phyloP scores from a whole-genome alignment of 2,329 filamentous ascomycete species.

The Huntiella decipiens region DNA sequence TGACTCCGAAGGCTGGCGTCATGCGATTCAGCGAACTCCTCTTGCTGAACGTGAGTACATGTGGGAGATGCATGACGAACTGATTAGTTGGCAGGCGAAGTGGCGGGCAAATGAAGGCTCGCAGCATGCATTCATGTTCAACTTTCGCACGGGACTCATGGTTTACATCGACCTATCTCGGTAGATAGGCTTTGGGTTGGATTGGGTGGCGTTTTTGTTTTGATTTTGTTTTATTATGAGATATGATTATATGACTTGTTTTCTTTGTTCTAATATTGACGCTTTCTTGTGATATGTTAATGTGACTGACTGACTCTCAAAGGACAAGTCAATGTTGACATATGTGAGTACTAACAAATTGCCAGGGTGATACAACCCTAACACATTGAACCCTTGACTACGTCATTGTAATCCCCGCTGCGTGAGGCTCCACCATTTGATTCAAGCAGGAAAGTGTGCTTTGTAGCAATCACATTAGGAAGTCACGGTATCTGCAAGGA shows the following conservation, averaged over 20 bases:
- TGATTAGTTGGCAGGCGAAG: conserved; percentile 42
- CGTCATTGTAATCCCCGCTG: too few species aligned
- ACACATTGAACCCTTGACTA: too few species aligned
- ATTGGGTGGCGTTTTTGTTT: neutral
- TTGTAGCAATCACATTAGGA: too few species aligned
- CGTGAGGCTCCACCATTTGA: too few species aligned
- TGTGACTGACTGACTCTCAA: too few species aligned
- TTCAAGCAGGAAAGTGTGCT: too few species aligned
- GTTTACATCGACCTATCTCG: conserved; percentile 59
- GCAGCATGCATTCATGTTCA: conserved; percentile 73
- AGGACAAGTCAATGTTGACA: too few species aligned
- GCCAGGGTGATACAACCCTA: too few species aligned
- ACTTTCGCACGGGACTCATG: conserved; percentile 68
- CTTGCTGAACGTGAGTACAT: conserved; percentile 67
- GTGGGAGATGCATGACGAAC: conserved; percentile 60
- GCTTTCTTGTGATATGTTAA: too few species aligned
- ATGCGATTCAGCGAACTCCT: conserved; percentile 57
- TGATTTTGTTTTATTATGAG: neutral
- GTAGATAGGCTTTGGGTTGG: neutral
- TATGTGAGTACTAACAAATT: too few species aligned
- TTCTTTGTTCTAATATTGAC: too few species aligned
- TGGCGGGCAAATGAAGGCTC: conserved; percentile 34
- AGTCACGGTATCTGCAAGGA: too few species aligned
- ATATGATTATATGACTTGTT: neutral
- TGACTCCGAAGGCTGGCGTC: conserved; percentile 69